phyloP scores from a whole-genome alignment of 2,329 filamentous ascomycete species.

The Orbilia ellipsospora region DNA sequence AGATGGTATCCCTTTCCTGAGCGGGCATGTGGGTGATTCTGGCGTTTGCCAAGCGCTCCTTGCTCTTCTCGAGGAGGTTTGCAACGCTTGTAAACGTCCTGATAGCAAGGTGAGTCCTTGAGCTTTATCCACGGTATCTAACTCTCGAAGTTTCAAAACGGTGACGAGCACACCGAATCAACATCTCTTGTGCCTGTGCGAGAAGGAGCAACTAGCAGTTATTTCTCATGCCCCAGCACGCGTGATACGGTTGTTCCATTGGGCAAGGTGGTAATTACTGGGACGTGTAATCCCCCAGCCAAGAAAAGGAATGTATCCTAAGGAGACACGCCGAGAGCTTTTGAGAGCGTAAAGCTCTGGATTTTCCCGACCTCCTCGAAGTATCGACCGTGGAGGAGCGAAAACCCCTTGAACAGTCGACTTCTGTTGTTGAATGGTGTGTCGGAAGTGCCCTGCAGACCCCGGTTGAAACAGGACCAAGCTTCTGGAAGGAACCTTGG shows the following conservation, averaged over 20 bases:
- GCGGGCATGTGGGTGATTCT: conserved; percentile 1
- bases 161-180: conserved; percentile 45
- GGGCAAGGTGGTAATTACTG: conserved; percentile 25
- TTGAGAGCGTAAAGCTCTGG: conserved; percentile 17
- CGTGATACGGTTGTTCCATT: conserved; percentile 19
- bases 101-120: conserved; percentile 11
- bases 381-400: conserved; percentile 32
- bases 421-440: conserved; percentile 35
- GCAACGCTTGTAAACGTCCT: conserved; percentile 2
- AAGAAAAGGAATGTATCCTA: conserved; percentile 31
- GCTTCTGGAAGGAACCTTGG: conserved; percentile 36
- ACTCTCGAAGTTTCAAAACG: conserved; percentile 48
- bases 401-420: conserved; percentile 27
- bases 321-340: conserved; percentile 4
- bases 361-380: conserved; percentile 36
- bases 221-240: conserved; percentile 18
- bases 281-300: conserved; percentile 33
- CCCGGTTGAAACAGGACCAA: conserved; percentile 52
- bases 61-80: conserved; percentile 22
- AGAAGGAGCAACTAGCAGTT: conserved; percentile 19
- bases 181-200: conserved; percentile 8
- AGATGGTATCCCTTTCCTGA: conserved; percentile 23
- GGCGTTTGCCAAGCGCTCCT: conserved; percentile 26
- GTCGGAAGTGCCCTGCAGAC: conserved; percentile 30
- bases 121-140: conserved; percentile 40